A percentile compares a stretch with the other conserved stretches of the same genome.
phyloP scores from a whole-genome alignment of 352 stramenopile genomes.

The Pythium myriotylum region DNA sequence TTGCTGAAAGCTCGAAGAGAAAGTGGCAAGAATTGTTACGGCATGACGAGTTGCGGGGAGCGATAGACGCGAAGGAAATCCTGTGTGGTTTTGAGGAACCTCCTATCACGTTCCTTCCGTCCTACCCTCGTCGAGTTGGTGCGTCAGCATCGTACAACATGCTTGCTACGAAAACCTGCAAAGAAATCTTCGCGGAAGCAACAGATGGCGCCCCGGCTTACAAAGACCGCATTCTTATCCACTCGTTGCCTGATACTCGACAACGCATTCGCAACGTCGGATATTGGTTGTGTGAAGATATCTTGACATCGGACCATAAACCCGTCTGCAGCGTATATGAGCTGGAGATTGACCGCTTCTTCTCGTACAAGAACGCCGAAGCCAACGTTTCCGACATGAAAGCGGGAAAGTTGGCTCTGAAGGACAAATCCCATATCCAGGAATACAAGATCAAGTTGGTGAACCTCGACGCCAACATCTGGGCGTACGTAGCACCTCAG shows the following conservation, averaged over 20 bases:
- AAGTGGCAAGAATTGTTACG: constrained; percentile 81
- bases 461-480: constrained; percentile 79
- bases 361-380: constrained; percentile 69
- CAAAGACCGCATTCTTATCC: constrained; percentile 72
- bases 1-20: constrained; percentile 49
- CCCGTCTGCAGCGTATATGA: constrained; percentile 74
- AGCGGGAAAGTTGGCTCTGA: constrained; percentile 51
- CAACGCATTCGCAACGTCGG: constrained; percentile 52
- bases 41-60: constrained; percentile 68
- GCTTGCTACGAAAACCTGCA: constrained; percentile 58
- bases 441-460: constrained; percentile 77
- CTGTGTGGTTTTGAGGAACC: constrained; percentile 88
- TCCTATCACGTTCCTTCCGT: constrained; percentile 71
- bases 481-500: constrained; percentile 46
- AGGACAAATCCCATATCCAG: constrained; percentile 60
- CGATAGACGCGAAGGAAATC: constrained; percentile 81
- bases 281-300: constrained; percentile 73
- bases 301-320: constrained; percentile 72
- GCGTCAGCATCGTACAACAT: constrained; percentile 64
- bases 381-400: constrained; percentile 44
- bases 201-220: constrained; percentile 43
- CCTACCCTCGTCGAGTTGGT: constrained; percentile 68
- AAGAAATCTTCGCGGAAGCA: constrained; percentile 54
- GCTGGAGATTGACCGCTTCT: constrained; percentile 75
- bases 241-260: constrained; percentile 70